phyloP scores from a whole-genome alignment of 768 basidiomycete genomes.

The Lactarius psammicola region DNA sequence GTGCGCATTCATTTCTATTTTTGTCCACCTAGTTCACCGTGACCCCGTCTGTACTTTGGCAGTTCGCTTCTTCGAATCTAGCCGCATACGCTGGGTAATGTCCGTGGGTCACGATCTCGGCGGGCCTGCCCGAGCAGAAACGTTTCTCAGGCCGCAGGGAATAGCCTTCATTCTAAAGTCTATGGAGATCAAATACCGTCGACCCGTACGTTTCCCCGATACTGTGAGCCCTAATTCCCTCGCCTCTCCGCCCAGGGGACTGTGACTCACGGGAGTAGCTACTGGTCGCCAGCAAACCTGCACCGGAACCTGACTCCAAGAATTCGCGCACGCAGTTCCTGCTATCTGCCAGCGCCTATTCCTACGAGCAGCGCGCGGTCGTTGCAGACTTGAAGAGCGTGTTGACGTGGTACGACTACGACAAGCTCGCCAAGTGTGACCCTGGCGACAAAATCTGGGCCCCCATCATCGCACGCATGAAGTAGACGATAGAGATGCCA shows the following conservation, averaged over 20 bases:
- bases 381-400: conserved; percentile 65
- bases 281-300: conserved; percentile 60
- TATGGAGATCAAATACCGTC: conserved; percentile 61
- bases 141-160: conserved; percentile 61
- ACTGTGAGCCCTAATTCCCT: conserved; percentile 44
- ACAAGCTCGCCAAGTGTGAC: conserved; percentile 58
- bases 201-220: conserved; percentile 75
- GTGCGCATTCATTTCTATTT: conserved; percentile 40
- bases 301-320: conserved; percentile 31
- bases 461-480: conserved; percentile 35
- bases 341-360: conserved; percentile 57
- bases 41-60: background rate
- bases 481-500: background rate
- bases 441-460: conserved; percentile 52
- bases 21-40: background rate
- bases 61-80: conserved; percentile 73
- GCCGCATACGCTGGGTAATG: conserved; percentile 67
- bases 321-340: conserved; percentile 44
- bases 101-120: conserved; percentile 58
- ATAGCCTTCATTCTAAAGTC: conserved; percentile 75
- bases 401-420: conserved; percentile 80
- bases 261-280: conserved; percentile 41
- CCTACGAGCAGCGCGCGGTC: conserved; percentile 57
- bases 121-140: conserved; percentile 51
- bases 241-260: background rate